Evolutionary conservation across 768 basidiomycete genomes (phyloP).

Genomic region (Agaricus blazei): DNA sequence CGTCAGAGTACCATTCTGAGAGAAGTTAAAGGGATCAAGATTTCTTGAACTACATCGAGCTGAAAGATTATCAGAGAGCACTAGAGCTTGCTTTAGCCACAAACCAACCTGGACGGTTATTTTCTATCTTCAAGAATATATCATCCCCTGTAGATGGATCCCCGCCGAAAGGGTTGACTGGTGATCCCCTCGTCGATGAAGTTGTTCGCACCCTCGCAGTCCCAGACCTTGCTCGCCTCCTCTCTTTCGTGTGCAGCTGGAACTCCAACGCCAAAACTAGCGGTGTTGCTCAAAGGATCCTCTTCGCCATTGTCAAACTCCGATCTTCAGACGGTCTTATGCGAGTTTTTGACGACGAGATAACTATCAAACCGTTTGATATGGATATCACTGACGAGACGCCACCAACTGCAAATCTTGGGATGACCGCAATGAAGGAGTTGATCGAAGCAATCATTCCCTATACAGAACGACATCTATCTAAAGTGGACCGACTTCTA

Average conservation of each 20-base stretch:
- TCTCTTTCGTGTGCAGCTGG: conserved; percentile 86
- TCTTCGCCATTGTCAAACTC: conserved; percentile 78
- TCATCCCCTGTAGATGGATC: conserved; percentile 23
- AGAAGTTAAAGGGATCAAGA: conserved; percentile 85
- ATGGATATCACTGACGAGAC: conserved; percentile 20
- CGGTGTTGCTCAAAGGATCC: conserved; percentile 74
- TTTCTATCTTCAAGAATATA: conserved; percentile 72
- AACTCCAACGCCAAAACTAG: conserved; percentile 92
- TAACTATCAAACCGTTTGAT: conserved; percentile 26
- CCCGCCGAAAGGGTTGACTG: conserved; percentile 46
- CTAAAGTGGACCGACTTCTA: conserved; percentile 77
- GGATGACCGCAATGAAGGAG: conserved; percentile 53
- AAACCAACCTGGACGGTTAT: conserved; percentile 86
- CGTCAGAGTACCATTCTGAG: conserved; percentile 1
- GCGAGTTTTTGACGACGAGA: conserved; percentile 51
- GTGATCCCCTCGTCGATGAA: conserved; percentile 69
- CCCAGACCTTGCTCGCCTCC: conserved; percentile 73
- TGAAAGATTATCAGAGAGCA: conserved; percentile 88
- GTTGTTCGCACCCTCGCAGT: conserved; percentile 70
- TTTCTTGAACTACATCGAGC: conserved; percentile 80
- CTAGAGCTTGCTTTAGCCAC: conserved; percentile 90
- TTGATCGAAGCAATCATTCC: conserved; percentile 84
- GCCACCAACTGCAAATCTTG: conserved; percentile 14
- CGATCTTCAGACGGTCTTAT: conserved; percentile 71
- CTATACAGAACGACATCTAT: conserved; percentile 90